These are phyloP conservation scores for Boletellus sp. DNA, from an alignment of 1,284 basidiomycete species.

Conservation along the genomic window DNA sequence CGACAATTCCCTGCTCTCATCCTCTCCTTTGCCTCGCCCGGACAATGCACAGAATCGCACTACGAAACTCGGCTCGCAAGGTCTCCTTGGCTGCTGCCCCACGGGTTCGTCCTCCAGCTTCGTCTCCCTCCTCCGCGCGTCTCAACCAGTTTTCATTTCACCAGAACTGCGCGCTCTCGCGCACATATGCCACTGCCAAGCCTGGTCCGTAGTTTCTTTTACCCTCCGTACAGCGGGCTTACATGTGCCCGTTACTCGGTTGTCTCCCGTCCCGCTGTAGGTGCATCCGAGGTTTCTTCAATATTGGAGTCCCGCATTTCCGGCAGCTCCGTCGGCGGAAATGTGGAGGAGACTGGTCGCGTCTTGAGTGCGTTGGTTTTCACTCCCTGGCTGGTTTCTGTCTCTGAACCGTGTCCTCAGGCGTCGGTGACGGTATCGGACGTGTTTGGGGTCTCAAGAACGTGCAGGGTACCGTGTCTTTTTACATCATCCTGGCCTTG, in stretches of 20 bases:
- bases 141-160: conserved; percentile 29
- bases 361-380: conserved; percentile 77
- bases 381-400: neutral
- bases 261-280: conserved; percentile 44
- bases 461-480: conserved; percentile 75
- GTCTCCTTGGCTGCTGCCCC: conserved; percentile 64
- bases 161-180: conserved; percentile 57
- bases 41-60: conserved; percentile 85
- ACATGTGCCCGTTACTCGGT: neutral
- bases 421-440: conserved; percentile 99
- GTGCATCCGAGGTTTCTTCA: conserved; percentile 97
- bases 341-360: conserved; percentile 98
- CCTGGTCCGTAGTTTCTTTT: conserved; percentile 65
- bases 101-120: conserved; percentile 45
- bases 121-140: conserved; percentile 18
- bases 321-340: conserved; percentile 84
- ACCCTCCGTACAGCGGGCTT: conserved; percentile 1
- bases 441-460: conserved; percentile 94
- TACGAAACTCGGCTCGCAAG: conserved; percentile 79
- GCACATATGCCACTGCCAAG: conserved; percentile 96
- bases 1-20: conserved; percentile 38
- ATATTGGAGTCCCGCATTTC: conserved; percentile 99
- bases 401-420: conserved; percentile 40
- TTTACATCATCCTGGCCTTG: conserved; percentile 4
- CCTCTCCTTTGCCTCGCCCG: conserved; percentile 41